These are phyloP conservation scores for Gryganskiella cystojenkinii DNA, from an alignment of 192 early-diverging fungal species.

Conservation along the genomic window DNA sequence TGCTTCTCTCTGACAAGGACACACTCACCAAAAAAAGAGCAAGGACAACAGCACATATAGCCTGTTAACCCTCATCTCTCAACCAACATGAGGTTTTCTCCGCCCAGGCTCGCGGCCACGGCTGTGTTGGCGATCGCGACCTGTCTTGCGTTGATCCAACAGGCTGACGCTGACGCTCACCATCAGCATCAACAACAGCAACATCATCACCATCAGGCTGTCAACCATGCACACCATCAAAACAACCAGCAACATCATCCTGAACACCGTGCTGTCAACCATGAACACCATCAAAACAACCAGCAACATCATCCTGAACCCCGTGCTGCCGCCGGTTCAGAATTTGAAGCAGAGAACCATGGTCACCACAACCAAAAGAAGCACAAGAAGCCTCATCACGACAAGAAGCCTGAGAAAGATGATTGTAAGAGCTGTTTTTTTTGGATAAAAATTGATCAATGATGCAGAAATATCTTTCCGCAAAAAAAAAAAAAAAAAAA, in stretches of 20 bases:
- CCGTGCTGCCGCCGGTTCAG: too few relatives aligned
- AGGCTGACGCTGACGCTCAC: background rate
- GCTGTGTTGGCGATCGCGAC: slow-evolving; percentile 4
- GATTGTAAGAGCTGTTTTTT: background rate
- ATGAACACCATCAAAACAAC: slow-evolving; percentile 3
- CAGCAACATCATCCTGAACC: background rate
- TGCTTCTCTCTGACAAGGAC: too few relatives aligned
- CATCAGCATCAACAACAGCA: background rate
- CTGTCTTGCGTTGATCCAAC: background rate
- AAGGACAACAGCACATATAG: background rate
- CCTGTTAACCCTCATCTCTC: background rate
- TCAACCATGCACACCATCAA: background rate
- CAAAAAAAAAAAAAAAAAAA: background rate
- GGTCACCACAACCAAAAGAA: background rate
- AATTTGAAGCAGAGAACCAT: background rate
- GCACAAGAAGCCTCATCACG: background rate
- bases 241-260: background rate
- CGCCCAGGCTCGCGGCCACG: background rate
- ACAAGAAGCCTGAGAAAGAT: background rate
- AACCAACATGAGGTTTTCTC: background rate
- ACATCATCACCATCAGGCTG: background rate
- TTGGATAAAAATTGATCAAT: background rate
- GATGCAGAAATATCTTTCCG: background rate
- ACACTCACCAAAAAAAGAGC: too few relatives aligned
- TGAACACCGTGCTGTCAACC: too few relatives aligned